Evolutionary conservation across 2,329 filamentous ascomycete genomes (phyloP).

Genomic region (Dothideomycetidae sp.): DNA sequence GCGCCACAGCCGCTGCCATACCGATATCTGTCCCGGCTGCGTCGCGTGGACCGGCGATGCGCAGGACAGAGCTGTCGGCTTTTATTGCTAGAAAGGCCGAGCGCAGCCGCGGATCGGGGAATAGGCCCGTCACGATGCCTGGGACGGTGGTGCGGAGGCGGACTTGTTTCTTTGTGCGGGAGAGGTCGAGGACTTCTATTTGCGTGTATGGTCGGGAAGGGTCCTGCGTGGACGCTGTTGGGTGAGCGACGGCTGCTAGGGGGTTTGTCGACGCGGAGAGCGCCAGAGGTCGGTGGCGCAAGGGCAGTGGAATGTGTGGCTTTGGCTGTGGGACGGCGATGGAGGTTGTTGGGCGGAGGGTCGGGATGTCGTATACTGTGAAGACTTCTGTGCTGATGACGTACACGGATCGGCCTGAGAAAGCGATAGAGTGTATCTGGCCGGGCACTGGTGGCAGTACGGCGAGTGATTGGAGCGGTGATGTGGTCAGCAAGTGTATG

Average conservation of each 20-base stretch:
- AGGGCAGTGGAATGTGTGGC: conserved; percentile 50
- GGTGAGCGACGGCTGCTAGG: background rate
- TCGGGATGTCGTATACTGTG: conserved; percentile 70
- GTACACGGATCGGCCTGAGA: conserved; percentile 61
- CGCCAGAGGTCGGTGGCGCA: conserved; percentile 33
- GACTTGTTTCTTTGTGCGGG: conserved; percentile 1
- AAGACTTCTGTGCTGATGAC: conserved; percentile 59
- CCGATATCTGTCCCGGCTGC: background rate
- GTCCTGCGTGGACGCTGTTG: conserved; percentile 1
- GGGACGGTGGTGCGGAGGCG: conserved; percentile 1
- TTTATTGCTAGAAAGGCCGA: background rate
- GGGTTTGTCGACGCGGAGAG: conserved; percentile 12
- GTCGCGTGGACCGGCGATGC: background rate
- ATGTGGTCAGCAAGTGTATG: conserved; percentile 63
- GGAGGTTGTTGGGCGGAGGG: conserved; percentile 57
- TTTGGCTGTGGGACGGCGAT: conserved; percentile 38
- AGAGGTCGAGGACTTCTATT: conserved; percentile 1
- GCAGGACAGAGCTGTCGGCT: background rate
- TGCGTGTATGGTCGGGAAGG: conserved; percentile 20
- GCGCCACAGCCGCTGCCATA: too few species aligned
- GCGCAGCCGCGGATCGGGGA: background rate
- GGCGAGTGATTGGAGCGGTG: conserved; percentile 45
- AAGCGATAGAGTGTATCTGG: conserved; percentile 48
- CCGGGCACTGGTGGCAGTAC: conserved; percentile 31
- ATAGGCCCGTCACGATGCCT: conserved; percentile 3